These are phyloP conservation scores for Ustilago curta DNA, from an alignment of 1,284 basidiomycete genomes.

Conservation along the genomic window DNA sequence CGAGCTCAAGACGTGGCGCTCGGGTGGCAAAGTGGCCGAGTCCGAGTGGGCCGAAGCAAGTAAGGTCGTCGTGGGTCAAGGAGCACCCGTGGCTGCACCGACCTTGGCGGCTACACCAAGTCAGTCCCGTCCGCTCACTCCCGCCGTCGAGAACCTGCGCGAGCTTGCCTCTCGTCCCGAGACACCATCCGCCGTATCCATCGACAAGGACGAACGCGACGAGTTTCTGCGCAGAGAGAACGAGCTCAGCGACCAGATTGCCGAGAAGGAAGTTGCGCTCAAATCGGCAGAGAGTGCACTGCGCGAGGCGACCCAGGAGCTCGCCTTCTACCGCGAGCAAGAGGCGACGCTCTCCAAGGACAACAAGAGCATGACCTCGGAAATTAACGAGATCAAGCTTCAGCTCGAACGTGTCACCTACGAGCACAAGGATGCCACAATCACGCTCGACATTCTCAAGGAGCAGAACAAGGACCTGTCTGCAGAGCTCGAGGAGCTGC, in stretches of 20 bases:
- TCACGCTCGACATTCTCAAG: conserved; percentile 94
- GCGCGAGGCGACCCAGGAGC: conserved; percentile 77
- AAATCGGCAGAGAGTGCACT: conserved; percentile 61
- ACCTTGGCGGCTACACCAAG: conserved; percentile 56
- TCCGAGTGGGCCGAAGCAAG: conserved; percentile 82
- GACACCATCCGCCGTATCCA: conserved; percentile 79
- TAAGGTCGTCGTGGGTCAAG: conserved; percentile 72
- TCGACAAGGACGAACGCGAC: conserved; percentile 97
- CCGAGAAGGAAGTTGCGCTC: conserved; percentile 76
- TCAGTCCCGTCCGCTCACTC: conserved; percentile 76
- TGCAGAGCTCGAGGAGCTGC: conserved; percentile 87
- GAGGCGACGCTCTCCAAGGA: conserved; percentile 57
- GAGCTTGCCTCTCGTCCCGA: conserved; percentile 72
- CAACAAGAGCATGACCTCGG: conserved; percentile 70
- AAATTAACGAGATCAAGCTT: conserved; percentile 87
- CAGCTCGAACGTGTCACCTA: conserved; percentile 92
- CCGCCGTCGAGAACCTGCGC: conserved; percentile 80
- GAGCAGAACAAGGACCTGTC: conserved; percentile 92
- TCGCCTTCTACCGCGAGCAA: conserved; percentile 90
- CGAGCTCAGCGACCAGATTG: conserved; percentile 91
- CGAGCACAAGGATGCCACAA: conserved; percentile 92
- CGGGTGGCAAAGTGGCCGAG: conserved; percentile 87
- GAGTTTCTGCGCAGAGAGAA: conserved; percentile 97
- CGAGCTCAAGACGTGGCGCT: conserved; percentile 90
- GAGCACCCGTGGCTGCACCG: conserved; percentile 49